Evolutionary conservation across 2,329 filamentous ascomycete genomes (phyloP), one percentile per base, ranked within the genome.

Genomic region (Alternaria incomplexa): DNA sequence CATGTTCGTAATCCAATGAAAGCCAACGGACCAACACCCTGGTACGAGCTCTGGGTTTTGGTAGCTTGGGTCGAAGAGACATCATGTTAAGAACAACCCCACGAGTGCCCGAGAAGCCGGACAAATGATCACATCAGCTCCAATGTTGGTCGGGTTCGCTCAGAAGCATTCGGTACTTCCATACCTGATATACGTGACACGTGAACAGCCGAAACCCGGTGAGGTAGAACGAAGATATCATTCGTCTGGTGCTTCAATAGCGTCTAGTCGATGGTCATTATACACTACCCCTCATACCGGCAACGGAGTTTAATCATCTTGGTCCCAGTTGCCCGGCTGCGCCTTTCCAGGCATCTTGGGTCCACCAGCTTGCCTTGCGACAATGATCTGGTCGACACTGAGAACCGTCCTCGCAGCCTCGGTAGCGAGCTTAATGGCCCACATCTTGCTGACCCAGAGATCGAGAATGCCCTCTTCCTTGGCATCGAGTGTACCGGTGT

Each of bases 371-470:
- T 98, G 96, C 83, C 95, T 90, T 67, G 96, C 94, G 61, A 99
- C 96, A 79, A 99, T 99, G 78, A 99, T 99, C 84, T 99, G 96
- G 82, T 99, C 96, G 43, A 99, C 96, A 51, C 93, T 97, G 68
- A 99, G 85, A 28, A 99, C 91, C 51, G 96, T 99, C 75, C 96
- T 88, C 56, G 93, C 95, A 44, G 96, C 91, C 83, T 99, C 96
- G 23, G 95, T 97, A 40, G 96, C 96, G 68, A 99, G 86, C 84
- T 96, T 96, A 81, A 99, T 97, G 50, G 96, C 96, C 95, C 94
- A 98, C 77, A 90, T 90, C 87, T 99, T 99, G 69, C 91, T 90
- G 64, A 94, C 89, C 83, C 98, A 87, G 46, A 99, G 86, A 79
- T 99, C 96, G 58, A 99, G 86, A 71, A 99, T 97, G 56, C 93